Conservation (phyloP, 2,329 filamentous ascomycete species). For the Aciculosporium take region DNA sequence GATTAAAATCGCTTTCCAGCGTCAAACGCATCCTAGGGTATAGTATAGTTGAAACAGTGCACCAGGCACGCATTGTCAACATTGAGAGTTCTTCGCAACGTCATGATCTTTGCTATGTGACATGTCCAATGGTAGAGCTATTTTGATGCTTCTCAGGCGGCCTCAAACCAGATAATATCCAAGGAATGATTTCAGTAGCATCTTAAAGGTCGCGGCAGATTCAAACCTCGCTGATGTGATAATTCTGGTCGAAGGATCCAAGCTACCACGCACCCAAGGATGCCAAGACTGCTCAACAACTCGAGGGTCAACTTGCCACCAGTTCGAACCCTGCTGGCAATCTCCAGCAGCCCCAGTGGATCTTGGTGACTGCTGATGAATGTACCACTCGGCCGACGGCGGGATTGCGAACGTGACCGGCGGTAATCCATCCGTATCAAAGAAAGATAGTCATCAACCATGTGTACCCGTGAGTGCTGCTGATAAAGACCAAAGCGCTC, state of each 20-base stretch:
- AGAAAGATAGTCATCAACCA: constrained; percentile 3
- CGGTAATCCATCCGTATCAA: constrained; percentile 5
- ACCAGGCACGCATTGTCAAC: no score
- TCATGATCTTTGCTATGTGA: no score
- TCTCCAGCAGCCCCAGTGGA: constrained; percentile 62
- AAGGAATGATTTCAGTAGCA: neutral
- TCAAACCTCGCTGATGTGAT: constrained; percentile 7
- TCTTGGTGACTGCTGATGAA: constrained; percentile 40
- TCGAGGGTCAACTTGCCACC: constrained; percentile 56
- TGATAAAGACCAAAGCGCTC: constrained; percentile 15
- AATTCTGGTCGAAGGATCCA: constrained; percentile 33
- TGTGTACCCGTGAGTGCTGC: neutral
- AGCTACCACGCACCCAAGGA: constrained; percentile 58
- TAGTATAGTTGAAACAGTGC: no score
- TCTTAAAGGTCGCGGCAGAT: neutral
- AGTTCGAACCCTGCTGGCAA: constrained; percentile 50
- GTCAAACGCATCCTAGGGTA: no score
- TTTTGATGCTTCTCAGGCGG: no score
- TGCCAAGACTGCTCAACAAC: constrained; percentile 57
- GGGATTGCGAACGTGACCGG: neutral
- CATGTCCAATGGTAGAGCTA: no score
- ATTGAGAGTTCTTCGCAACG: no score
- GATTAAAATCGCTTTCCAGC: no score
- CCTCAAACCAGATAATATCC: neutral
- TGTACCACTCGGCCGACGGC: neutral